A percentile compares a stretch with the other conserved stretches of the same genome.
Evolutionary conservation across 345 rosid species (phyloP).

Genomic region (Gossypium australe): DNA sequence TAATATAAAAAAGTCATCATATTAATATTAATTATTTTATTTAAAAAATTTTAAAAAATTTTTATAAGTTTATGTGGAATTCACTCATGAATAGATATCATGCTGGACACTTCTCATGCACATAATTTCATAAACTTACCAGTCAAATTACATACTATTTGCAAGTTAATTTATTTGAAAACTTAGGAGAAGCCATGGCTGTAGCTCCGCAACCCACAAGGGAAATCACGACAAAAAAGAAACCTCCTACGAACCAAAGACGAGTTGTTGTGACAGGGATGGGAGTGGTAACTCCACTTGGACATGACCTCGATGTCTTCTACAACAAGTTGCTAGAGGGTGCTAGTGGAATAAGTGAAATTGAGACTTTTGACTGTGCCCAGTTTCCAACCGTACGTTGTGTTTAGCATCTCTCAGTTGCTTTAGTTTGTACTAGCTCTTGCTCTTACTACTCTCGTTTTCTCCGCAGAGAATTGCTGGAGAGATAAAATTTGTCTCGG

Average conservation of each 20-base stretch:
- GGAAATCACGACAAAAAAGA: slow-evolving; percentile 49
- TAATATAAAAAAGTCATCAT: no score
- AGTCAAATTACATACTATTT: not conserved
- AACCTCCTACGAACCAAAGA: slow-evolving; percentile 58
- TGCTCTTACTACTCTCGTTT: slow-evolving; percentile 13
- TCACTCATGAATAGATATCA: no score
- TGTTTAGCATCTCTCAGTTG: slow-evolving; percentile 13
- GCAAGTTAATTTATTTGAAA: not conserved
- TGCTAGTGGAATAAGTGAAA: slow-evolving; percentile 76
- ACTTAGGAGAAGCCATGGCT: slow-evolving; percentile 58
- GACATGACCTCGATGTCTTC: slow-evolving; percentile 70
- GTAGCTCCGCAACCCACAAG: slow-evolving; percentile 56
- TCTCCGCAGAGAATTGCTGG: slow-evolving; percentile 76
- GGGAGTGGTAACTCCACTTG: slow-evolving; percentile 87
- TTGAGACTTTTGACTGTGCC: slow-evolving; percentile 83
- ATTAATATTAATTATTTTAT: no score
- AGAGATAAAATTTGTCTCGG: slow-evolving; percentile 75
- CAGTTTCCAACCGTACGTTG: slow-evolving; percentile 65
- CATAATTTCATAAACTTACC: not conserved
- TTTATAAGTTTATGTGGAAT: no score
- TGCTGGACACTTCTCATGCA: not conserved
- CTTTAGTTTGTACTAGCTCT: slow-evolving; percentile 8
- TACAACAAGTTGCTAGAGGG: slow-evolving; percentile 87
- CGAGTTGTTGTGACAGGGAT: slow-evolving; percentile 94
- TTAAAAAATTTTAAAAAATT: no score